Percentiles rank a stretch among this genome's conserved stretches.
phyloP scores from a whole-genome alignment of 2,329 filamentous ascomycete genomes.

The Trichophyton rubrum region DNA sequence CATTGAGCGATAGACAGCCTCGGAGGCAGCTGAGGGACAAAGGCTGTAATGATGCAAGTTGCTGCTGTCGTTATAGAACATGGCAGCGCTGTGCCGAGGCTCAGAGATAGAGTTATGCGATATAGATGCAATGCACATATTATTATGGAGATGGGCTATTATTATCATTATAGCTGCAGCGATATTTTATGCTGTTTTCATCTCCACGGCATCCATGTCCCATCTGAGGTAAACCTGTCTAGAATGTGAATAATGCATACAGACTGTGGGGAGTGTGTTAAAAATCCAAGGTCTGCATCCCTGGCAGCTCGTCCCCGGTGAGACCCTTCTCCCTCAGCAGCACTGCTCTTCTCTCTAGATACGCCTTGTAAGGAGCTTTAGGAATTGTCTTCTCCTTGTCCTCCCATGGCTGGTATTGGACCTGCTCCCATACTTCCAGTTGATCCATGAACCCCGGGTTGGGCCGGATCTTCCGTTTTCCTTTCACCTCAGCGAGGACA shows the following conservation, averaged over 20 bases:
- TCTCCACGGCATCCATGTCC: background rate
- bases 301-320: background rate
- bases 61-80: background rate
- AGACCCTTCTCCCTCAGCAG: slow-evolving; percentile 14
- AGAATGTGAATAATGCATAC: background rate
- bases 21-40: background rate
- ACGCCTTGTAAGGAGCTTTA: slow-evolving; percentile 18
- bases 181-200: background rate
- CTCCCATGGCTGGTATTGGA: slow-evolving; percentile 20
- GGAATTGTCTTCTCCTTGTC: slow-evolving; percentile 17
- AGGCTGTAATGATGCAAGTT: no score
- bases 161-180: background rate
- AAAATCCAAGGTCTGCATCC: background rate
- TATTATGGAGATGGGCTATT: background rate
- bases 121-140: background rate
- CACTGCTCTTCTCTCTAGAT: slow-evolving; percentile 16
- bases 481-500: slow-evolving; percentile 17
- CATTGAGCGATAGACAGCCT: background rate
- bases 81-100: background rate
- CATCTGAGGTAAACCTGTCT: background rate
- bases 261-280: background rate
- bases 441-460: slow-evolving; percentile 20
- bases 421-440: slow-evolving; percentile 19
- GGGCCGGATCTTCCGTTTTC: slow-evolving; percentile 18
- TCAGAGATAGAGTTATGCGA: background rate